These are phyloP conservation scores for Calocera viscosa DNA, from an alignment of 768 basidiomycete species.

Conservation along the genomic window DNA sequence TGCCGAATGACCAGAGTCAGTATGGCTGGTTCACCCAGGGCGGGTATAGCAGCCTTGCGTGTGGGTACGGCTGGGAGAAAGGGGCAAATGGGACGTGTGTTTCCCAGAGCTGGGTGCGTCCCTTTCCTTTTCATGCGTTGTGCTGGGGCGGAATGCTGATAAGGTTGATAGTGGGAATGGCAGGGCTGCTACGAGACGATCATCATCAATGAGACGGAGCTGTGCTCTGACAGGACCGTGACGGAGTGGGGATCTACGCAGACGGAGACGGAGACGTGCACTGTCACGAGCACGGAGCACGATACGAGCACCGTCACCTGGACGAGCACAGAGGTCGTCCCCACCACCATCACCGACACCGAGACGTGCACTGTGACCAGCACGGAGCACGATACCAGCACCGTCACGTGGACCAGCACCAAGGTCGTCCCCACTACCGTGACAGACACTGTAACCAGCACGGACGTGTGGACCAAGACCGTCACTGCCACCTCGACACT, in stretches of 20 bases:
- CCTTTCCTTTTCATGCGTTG: background rate
- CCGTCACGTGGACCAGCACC: conserved; percentile 26
- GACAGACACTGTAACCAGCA: conserved; percentile 21
- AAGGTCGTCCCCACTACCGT: background rate
- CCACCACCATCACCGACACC: conserved; percentile 16
- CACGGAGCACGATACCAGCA: conserved; percentile 23
- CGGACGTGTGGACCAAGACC: conserved; percentile 16
- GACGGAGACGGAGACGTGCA: conserved; percentile 11
- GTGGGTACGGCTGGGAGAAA: conserved; percentile 60
- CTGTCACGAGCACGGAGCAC: conserved; percentile 12
- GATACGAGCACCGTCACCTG: conserved; percentile 28
- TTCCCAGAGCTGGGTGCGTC: conserved; percentile 46
- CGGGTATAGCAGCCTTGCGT: conserved; percentile 52
- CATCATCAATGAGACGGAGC: conserved; percentile 38
- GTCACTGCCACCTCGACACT: conserved; percentile 15
- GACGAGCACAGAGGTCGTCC: too few species aligned
- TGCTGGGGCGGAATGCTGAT: background rate
- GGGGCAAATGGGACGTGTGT: conserved; percentile 43
- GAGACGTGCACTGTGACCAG: conserved; percentile 13
- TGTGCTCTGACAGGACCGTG: background rate
- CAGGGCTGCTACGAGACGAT: conserved; percentile 50
- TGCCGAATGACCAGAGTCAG: conserved; percentile 35
- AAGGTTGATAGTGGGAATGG: conserved; percentile 21
- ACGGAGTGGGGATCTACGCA: background rate
- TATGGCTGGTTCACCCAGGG: conserved; percentile 49